These are phyloP conservation scores for Groenewaldozyma auringiensis DNA, from an alignment of 1,139 yeast species.

Conservation along the genomic window DNA sequence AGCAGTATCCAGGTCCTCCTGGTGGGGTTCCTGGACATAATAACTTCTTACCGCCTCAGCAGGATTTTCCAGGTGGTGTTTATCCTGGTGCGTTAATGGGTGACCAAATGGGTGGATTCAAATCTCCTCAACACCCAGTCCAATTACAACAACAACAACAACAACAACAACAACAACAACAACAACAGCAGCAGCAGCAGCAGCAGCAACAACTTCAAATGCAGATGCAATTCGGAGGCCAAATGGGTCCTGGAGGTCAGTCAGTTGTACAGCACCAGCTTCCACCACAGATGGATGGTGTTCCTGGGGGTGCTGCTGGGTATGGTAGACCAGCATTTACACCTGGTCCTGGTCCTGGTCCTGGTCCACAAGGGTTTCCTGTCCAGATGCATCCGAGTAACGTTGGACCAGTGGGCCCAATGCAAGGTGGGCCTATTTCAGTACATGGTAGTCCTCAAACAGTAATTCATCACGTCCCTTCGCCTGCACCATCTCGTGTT, in stretches of 20 bases:
- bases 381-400: no score
- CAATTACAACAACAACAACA: constrained; percentile 12
- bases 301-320: no score
- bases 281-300: not conserved
- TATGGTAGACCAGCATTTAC: no score
- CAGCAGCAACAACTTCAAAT: constrained; percentile 5
- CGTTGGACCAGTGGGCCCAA: not conserved
- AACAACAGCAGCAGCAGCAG: constrained; percentile 7
- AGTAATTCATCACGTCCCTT: not conserved
- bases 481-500: not conserved
- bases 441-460: not conserved
- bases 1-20: constrained; percentile 4
- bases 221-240: not conserved
- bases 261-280: not conserved
- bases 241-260: not conserved
- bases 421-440: not conserved
- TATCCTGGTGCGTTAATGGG: not conserved
- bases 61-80: not conserved
- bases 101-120: not conserved
- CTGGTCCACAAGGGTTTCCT: no score
- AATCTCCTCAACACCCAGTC: constrained; percentile 10
- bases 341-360: no score
- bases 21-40: constrained; percentile 1
- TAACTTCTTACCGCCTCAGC: constrained; percentile 5
- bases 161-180: constrained; percentile 8